Evolutionary conservation across 768 basidiomycete genomes (phyloP).

Genomic region (Amanita jacksonii): DNA sequence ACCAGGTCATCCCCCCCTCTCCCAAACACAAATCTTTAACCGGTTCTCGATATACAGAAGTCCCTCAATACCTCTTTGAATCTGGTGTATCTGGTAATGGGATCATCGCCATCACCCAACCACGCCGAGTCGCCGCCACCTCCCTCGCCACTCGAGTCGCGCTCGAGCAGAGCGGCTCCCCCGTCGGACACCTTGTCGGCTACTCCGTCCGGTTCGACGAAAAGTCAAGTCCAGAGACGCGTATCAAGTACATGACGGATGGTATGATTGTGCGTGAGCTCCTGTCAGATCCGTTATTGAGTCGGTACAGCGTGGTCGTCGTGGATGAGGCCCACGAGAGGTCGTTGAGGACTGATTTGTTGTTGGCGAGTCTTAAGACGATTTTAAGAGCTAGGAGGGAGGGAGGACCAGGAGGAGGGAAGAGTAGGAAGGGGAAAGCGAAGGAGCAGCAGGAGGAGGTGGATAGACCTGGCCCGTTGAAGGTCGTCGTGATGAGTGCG

Average conservation of each 20-base stretch:
- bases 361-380: slow-evolving; percentile 83
- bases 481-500: slow-evolving; percentile 95
- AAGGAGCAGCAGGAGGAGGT: slow-evolving; percentile 38
- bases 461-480: slow-evolving; percentile 52
- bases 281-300: slow-evolving; percentile 65
- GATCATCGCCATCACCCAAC: slow-evolving; percentile 89
- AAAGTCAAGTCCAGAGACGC: slow-evolving; percentile 54
- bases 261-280: slow-evolving; percentile 96
- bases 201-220: slow-evolving; percentile 98
- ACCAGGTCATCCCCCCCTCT: no score
- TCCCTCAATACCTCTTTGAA: slow-evolving; percentile 92
- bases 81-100: slow-evolving; percentile 61
- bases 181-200: slow-evolving; percentile 74
- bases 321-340: slow-evolving; percentile 98
- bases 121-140: slow-evolving; percentile 90
- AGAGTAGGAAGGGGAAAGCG: slow-evolving; percentile 29
- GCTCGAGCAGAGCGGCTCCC: slow-evolving; percentile 55
- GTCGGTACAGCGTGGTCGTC: slow-evolving; percentile 78
- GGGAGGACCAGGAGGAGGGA: no score
- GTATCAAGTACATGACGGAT: slow-evolving; percentile 95
- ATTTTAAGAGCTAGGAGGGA: no score
- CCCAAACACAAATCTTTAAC: no score
- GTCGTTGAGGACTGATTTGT: slow-evolving; percentile 85
- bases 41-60: slow-evolving; percentile 64
- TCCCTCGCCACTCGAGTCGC: slow-evolving; percentile 91